phyloP scores from a whole-genome alignment of 768 basidiomycete genomes.

The Calvatia gigantea region DNA sequence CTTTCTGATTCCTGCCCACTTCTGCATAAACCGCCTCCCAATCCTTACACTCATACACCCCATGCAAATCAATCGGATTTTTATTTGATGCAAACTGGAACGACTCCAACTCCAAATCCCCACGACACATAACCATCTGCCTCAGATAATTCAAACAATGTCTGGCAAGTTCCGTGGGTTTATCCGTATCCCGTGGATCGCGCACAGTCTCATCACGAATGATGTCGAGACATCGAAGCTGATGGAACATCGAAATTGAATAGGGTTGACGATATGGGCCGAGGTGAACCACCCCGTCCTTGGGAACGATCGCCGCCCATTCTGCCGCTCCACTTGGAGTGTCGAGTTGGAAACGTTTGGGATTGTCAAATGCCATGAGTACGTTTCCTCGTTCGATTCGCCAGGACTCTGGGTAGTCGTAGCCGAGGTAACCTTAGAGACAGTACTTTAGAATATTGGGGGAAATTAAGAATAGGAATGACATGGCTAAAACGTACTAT shows the following conservation, averaged over 20 bases:
- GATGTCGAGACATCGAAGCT: constrained; percentile 32
- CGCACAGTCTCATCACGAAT: constrained; percentile 28
- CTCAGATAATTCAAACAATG: constrained; percentile 32
- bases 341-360: constrained; percentile 26
- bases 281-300: constrained; percentile 28
- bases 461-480: background rate
- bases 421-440: constrained; percentile 24
- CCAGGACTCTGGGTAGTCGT: constrained; percentile 30
- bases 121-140: constrained; percentile 31
- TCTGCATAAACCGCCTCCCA: constrained; percentile 30
- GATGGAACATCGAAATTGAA: constrained; percentile 33
- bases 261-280: constrained; percentile 28
- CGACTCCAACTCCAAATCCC: constrained; percentile 27
- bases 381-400: constrained; percentile 26
- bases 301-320: constrained; percentile 28
- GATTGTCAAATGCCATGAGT: constrained; percentile 30
- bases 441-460: background rate
- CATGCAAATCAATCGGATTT: constrained; percentile 26
- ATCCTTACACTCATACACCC: constrained; percentile 30
- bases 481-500: background rate
- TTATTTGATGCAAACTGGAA: constrained; percentile 30
- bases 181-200: constrained; percentile 13
- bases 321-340: constrained; percentile 24
- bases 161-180: constrained; percentile 21
- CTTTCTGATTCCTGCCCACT: constrained; percentile 24